Evolutionary conservation across 768 basidiomycete species (phyloP).

Genomic region (Tylopilus rubrobrunneus): DNA sequence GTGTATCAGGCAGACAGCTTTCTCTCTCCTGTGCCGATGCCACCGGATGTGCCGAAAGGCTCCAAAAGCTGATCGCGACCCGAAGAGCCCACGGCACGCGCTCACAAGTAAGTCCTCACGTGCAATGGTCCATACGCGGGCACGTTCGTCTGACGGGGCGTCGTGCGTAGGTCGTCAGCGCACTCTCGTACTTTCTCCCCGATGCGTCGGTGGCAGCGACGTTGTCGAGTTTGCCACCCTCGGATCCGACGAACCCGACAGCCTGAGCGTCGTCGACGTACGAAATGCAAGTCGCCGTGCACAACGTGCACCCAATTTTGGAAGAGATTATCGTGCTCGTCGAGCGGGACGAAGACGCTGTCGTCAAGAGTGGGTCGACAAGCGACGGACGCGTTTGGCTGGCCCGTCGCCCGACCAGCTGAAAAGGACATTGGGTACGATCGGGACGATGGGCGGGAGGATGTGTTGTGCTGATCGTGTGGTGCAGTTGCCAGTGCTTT

Average conservation of each 20-base stretch:
- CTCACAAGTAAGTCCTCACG: conserved; percentile 44
- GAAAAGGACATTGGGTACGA: conserved; percentile 59
- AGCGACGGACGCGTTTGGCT: conserved; percentile 72
- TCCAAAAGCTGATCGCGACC: conserved; percentile 73
- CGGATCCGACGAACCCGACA: conserved; percentile 73
- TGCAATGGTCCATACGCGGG: too few species aligned
- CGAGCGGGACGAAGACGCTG: conserved; percentile 59
- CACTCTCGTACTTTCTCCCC: conserved; percentile 70
- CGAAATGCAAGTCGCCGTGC: conserved; percentile 55
- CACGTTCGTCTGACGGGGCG: not conserved
- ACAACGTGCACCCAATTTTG: conserved; percentile 66
- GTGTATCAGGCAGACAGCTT: not conserved
- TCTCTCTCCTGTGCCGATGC: conserved; percentile 56
- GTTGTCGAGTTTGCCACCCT: conserved; percentile 63
- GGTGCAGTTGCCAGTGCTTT: conserved; percentile 62
- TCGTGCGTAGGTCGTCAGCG: conserved; percentile 53
- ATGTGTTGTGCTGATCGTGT: conserved; percentile 2
- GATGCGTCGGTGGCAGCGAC: conserved; percentile 60
- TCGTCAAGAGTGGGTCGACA: conserved; percentile 62
- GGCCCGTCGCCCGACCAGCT: conserved; percentile 57
- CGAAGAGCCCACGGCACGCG: conserved; percentile 58
- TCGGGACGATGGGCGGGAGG: too few species aligned
- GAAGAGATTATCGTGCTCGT: conserved; percentile 65
- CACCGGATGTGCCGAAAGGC: conserved; percentile 57
- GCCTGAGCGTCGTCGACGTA: conserved; percentile 46